A percentile compares a stretch with the other conserved stretches of the same genome.
These are phyloP conservation scores for Pilobolus umbonatus DNA, from an alignment of 192 early-diverging fungal genomes.

Conservation along the genomic window DNA sequence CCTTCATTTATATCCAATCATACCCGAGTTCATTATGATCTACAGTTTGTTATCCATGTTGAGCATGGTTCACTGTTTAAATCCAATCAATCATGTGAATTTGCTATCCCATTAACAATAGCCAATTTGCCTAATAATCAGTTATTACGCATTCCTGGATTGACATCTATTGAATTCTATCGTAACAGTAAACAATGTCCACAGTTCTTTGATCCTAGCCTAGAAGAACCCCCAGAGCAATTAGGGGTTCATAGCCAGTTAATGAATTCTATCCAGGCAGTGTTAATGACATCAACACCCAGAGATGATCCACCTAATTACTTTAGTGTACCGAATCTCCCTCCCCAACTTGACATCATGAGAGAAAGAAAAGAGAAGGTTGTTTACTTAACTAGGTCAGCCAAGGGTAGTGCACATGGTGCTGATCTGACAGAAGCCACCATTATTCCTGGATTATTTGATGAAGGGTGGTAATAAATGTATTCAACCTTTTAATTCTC, in stretches of 20 bases:
- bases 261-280: background rate
- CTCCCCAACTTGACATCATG: conserved; percentile 13
- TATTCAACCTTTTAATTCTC: background rate
- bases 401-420: background rate
- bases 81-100: conserved; percentile 24
- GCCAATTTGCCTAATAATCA: conserved; percentile 37
- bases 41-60: conserved; percentile 24
- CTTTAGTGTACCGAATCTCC: conserved; percentile 9
- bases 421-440: conserved; percentile 7
- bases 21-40: conserved; percentile 39
- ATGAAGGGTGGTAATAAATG: conserved; percentile 10
- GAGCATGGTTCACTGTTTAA: conserved; percentile 35
- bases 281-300: conserved; percentile 4
- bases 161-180: conserved; percentile 28
- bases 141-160: conserved; percentile 25
- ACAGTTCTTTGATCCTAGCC: conserved; percentile 30
- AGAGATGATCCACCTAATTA: conserved; percentile 11
- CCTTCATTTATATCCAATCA: conserved; percentile 37
- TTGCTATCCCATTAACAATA: conserved; percentile 37
- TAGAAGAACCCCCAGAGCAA: conserved; percentile 32
- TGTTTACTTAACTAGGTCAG: background rate
- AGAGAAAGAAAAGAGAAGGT: conserved; percentile 16
- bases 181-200: conserved; percentile 21
- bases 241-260: conserved; percentile 4
- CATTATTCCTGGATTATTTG: conserved; percentile 16